A percentile compares a stretch with the other conserved stretches of the same genome.
Conservation (phyloP, 1,139 yeast species). For the Candida sp. region DNA sequence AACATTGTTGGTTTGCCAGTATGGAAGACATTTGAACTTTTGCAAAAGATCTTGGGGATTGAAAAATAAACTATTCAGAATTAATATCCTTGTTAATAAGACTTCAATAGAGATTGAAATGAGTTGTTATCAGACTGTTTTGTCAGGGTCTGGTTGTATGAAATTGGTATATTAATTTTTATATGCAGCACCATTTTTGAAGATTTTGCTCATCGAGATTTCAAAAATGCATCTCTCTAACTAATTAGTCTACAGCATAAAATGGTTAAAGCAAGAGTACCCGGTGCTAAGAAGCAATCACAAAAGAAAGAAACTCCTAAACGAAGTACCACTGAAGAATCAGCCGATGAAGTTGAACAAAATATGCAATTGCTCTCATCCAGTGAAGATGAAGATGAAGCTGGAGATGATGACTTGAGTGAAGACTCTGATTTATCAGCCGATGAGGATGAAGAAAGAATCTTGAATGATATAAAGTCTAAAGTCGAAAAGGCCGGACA, state of each 20-base stretch:
- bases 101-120: too few species aligned
- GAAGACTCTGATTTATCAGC: constrained; percentile 21
- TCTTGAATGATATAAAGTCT: constrained; percentile 7
- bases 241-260: too few species aligned
- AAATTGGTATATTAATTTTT: background rate
- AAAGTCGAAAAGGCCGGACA: constrained; percentile 16
- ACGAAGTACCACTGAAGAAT: constrained; percentile 13
- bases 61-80: background rate
- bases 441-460: constrained; percentile 20
- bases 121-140: background rate
- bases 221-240: background rate
- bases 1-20: constrained; percentile 92
- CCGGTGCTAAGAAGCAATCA: constrained; percentile 4
- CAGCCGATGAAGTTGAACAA: constrained; percentile 17
- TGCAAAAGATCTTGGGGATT: constrained; percentile 15
- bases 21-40: constrained; percentile 46
- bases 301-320: constrained; percentile 2
- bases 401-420: constrained; percentile 14
- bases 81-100: too few species aligned
- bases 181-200: background rate
- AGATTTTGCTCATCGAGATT: background rate
- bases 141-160: background rate
- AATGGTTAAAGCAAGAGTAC: constrained; percentile 8
- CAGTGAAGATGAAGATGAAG: constrained; percentile 15
- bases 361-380: constrained; percentile 22